These are phyloP conservation scores for Mycena vulgaris DNA, from an alignment of 768 basidiomycete species.

Conservation along the genomic window DNA sequence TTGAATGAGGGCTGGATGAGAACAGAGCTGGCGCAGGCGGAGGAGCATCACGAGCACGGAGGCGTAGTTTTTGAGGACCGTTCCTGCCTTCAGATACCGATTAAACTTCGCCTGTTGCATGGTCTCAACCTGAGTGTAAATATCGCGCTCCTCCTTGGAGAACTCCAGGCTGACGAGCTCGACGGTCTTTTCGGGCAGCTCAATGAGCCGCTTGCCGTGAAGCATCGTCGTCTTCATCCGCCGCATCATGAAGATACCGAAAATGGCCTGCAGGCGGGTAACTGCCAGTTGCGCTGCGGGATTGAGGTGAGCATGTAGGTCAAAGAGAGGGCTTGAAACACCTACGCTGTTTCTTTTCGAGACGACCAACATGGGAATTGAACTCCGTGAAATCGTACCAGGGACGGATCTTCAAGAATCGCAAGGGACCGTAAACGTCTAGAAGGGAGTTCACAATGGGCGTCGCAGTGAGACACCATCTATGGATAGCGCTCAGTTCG, in stretches of 20 bases:
- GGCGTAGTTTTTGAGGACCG: slow-evolving; percentile 79
- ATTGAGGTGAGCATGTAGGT: slow-evolving; percentile 6
- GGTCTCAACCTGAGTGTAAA: slow-evolving; percentile 75
- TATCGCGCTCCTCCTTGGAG: slow-evolving; percentile 70
- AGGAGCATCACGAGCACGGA: slow-evolving; percentile 66
- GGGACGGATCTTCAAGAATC: slow-evolving; percentile 61
- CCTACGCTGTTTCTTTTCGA: slow-evolving; percentile 70
- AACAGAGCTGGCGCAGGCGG: slow-evolving; percentile 77
- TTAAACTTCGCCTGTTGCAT: slow-evolving; percentile 75
- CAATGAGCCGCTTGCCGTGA: slow-evolving; percentile 78
- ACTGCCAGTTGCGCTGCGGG: slow-evolving; percentile 67
- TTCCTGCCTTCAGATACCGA: slow-evolving; percentile 70
- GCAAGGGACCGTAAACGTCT: slow-evolving; percentile 67
- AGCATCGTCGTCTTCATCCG: slow-evolving; percentile 75
- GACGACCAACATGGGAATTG: slow-evolving; percentile 51
- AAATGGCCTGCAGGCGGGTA: slow-evolving; percentile 71
- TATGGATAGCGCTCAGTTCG: slow-evolving; percentile 64
- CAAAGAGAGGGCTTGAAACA: neutral
- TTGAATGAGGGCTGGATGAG: slow-evolving; percentile 77
- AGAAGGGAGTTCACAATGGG: slow-evolving; percentile 74
- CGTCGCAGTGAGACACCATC: slow-evolving; percentile 76
- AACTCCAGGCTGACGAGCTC: slow-evolving; percentile 70
- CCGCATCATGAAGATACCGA: slow-evolving; percentile 68
- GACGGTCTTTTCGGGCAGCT: slow-evolving; percentile 71
- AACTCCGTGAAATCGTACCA: slow-evolving; percentile 65